phyloP scores from a whole-genome alignment of 345 rosid genomes.

The Rhodamnia rubescens region DNA sequence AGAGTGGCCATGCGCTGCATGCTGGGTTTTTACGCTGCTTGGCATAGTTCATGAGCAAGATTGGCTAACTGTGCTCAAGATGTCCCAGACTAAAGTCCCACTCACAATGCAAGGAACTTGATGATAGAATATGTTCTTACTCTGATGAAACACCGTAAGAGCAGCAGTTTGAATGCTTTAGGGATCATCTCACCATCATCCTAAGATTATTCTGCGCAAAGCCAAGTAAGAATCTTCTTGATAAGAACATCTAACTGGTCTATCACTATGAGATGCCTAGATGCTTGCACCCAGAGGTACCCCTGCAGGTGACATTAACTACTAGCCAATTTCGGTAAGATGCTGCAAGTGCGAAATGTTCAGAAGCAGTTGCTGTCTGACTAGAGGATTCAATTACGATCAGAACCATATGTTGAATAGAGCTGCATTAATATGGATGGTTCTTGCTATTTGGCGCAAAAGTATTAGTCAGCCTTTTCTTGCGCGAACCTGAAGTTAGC shows the following conservation, averaged over 20 bases:
- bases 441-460: background rate
- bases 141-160: background rate
- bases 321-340: background rate
- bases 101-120: background rate
- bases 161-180: background rate
- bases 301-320: background rate
- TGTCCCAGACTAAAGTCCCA: background rate
- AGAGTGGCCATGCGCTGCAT: slow-evolving; percentile 58
- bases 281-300: background rate
- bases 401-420: background rate
- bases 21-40: slow-evolving; percentile 32
- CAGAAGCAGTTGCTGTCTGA: background rate
- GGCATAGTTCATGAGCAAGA: background rate
- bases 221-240: background rate
- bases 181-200: background rate
- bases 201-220: background rate
- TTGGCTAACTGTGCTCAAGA: background rate
- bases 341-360: background rate
- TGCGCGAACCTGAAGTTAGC: background rate
- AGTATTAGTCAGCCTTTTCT: background rate
- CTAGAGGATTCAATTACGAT: background rate
- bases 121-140: background rate
- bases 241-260: background rate
- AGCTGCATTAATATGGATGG: background rate
- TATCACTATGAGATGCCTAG: background rate